phyloP scores from a whole-genome alignment of 2,329 filamentous ascomycete species.

The Laburnicola sp. region DNA sequence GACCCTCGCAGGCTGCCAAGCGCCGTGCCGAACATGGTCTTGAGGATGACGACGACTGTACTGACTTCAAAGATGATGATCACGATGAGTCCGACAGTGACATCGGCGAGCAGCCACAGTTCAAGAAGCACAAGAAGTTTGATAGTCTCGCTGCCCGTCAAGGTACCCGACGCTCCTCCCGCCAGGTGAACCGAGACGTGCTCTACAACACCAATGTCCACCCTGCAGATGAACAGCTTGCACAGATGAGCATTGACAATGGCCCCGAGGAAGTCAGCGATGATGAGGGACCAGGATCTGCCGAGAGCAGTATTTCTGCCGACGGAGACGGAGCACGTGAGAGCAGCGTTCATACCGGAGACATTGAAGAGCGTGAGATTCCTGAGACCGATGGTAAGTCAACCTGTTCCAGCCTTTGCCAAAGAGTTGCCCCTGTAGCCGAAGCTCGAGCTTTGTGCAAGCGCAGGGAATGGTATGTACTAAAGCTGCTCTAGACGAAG shows the following conservation, averaged over 20 bases:
- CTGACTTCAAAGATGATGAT: conserved; percentile 7
- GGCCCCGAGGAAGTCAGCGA: not conserved
- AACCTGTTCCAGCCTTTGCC: not conserved
- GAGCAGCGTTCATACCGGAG: not conserved
- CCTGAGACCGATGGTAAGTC: not conserved
- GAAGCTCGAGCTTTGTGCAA: too few species aligned
- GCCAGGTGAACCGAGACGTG: conserved; percentile 20
- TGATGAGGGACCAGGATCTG: conserved; percentile 3
- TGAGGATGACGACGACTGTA: conserved; percentile 4
- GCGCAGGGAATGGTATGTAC: too few species aligned
- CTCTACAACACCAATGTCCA: conserved; percentile 34
- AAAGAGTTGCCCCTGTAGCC: not conserved
- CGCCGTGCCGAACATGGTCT: conserved; percentile 26
- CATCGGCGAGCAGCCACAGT: conserved; percentile 1
- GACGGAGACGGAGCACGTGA: not conserved
- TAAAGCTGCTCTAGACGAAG: not conserved
- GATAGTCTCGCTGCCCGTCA: not conserved
- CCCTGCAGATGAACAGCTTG: conserved; percentile 31
- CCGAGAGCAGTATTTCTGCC: not conserved
- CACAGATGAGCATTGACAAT: conserved; percentile 2
- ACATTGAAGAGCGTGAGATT: not conserved
- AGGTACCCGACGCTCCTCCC: conserved; percentile 29
- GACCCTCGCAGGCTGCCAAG: conserved; percentile 33
- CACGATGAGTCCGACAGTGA: conserved; percentile 15
- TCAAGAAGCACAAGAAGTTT: conserved; percentile 17